phyloP scores from a whole-genome alignment of 2,329 filamentous ascomycete species.

The Alternaria alternata region DNA sequence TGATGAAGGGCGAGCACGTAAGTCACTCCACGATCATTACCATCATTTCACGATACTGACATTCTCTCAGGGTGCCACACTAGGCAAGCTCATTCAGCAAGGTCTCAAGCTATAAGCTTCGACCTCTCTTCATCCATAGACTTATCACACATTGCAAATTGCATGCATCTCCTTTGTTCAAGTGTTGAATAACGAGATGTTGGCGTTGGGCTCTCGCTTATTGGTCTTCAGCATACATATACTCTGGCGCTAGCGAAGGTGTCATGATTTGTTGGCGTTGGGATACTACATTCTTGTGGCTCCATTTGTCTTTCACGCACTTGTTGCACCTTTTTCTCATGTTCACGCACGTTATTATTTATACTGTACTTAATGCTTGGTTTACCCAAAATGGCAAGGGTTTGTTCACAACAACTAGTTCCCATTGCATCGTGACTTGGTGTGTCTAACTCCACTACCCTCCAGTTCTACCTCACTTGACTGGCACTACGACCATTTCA shows the following conservation, averaged over 20 bases:
- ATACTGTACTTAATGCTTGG: conserved; percentile 18
- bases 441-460: not conserved
- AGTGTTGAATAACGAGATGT: conserved; percentile 45
- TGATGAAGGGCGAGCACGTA: conserved; percentile 72
- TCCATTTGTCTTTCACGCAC: conserved; percentile 7
- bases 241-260: conserved; percentile 21
- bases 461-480: not conserved
- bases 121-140: conserved; percentile 13
- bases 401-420: conserved; percentile 18
- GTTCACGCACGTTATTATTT: conserved; percentile 14
- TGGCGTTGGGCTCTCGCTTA: conserved; percentile 31
- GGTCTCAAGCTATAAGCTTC: conserved; percentile 47
- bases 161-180: conserved; percentile 48
- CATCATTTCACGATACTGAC: conserved; percentile 31
- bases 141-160: conserved; percentile 26
- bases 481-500: not conserved
- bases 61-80: conserved; percentile 44
- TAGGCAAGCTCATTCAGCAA: conserved; percentile 56
- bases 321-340: conserved; percentile 9
- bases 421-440: not conserved
- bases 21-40: conserved; percentile 29
- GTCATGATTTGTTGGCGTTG: conserved; percentile 9
- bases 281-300: conserved; percentile 9
- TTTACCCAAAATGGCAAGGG: conserved; percentile 25
- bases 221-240: conserved; percentile 16